Evolutionary conservation across 768 basidiomycete species (phyloP), one percentile per base, ranked within the genome.

Genomic region (Russula emetica): DNA sequence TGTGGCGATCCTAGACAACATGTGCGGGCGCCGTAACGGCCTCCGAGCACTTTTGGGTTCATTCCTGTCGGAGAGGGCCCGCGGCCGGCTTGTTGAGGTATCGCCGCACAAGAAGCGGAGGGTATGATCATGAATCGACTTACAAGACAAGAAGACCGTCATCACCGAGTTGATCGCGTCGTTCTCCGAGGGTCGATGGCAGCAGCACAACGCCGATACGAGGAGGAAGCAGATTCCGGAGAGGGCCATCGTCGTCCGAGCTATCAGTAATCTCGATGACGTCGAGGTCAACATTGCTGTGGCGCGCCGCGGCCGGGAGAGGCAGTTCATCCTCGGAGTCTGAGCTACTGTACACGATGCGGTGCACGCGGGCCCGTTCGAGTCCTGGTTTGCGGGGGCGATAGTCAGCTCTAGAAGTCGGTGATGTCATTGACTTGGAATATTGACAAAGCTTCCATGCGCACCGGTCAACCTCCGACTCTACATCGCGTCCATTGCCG

Each of bases 241-340:
- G 14, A 10, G 30, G n/a, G 24, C 14, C 49, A 3, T 51, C n/a
- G 20, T 61, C 44, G 18, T 65, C 64, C 40, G 62, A 63, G 16
- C 64, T 65, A 36, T 65, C 64, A 1, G 55, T 61, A 38, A 65
- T 22, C 49, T 65, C 64, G 40, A 65, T 65, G 11, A 65, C 26
- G 13, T 51, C 40, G 36, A 30, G 1, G 18, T 55, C 53, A 14
- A 30, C 36, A 20, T 51, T 32, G 38, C 30, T 30, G 38, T 40
- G n/a, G 32, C 30, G 53, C 26, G 44, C 30, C 26, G 13, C 28
- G 2, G 32, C n/a, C 16, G 40, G 13, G 52, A n/a, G 26, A 2
- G 34, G 36, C 14, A n/a, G 11, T 11, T 44, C 58, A 16, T 44
- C 54, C 24, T 64, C 63, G 3, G 58, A 56, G 28, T 47, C 47